phyloP scores from a whole-genome alignment of 139 green algal genomes.

The Tetratostichococcus sp. region DNA sequence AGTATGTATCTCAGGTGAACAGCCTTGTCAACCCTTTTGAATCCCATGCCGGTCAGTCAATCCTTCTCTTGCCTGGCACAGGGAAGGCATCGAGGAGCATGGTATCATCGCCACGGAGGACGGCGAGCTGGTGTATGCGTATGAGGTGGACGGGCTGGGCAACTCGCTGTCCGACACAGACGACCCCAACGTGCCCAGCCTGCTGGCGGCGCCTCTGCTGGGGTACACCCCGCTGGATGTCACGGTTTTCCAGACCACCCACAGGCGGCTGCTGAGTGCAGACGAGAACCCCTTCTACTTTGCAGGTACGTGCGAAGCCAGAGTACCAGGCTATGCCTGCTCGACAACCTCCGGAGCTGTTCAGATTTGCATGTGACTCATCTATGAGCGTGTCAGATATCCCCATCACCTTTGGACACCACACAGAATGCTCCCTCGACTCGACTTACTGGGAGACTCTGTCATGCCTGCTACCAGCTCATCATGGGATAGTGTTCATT shows the following conservation, averaged over 20 bases:
- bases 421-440: too few relatives aligned
- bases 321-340: too few relatives aligned
- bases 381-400: too few relatives aligned
- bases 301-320: not conserved
- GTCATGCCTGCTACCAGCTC: too few relatives aligned
- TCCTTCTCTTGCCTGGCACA: not conserved
- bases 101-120: constrained; percentile 23
- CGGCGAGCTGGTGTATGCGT: constrained; percentile 42
- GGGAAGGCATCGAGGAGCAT: constrained; percentile 34
- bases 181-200: constrained; percentile 60
- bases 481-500: not conserved
- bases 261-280: constrained; percentile 28
- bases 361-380: too few relatives aligned
- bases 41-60: too few relatives aligned
- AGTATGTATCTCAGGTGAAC: too few relatives aligned
- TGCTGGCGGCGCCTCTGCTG: constrained; percentile 57
- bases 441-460: too few relatives aligned
- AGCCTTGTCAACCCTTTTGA: too few relatives aligned
- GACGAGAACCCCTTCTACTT: constrained; percentile 39
- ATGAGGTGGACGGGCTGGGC: constrained; percentile 58
- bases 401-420: too few relatives aligned
- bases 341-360: too few relatives aligned
- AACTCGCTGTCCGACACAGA: constrained; percentile 38
- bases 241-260: constrained; percentile 26
- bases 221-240: constrained; percentile 41